A percentile compares a stretch with the other conserved stretches of the same genome.
Evolutionary conservation across 139 green algal species (phyloP).

Genomic region (Gonium pectorale): DNA sequence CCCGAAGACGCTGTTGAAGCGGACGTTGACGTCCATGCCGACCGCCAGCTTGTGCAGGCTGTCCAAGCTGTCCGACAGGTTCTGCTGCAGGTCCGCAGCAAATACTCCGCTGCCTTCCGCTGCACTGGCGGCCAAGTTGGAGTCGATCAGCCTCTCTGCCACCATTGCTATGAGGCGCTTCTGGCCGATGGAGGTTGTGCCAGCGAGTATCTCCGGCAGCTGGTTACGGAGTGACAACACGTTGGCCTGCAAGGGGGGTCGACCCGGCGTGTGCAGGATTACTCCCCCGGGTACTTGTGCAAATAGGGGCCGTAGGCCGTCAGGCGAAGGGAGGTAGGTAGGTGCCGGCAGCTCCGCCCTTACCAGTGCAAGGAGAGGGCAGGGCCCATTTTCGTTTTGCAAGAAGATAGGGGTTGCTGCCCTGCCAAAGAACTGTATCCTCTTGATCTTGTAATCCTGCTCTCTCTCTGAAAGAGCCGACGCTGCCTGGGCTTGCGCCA

Average conservation of each 20-base stretch:
- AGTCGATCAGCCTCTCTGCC: slow-evolving; percentile 84
- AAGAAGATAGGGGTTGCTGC: slow-evolving; percentile 75
- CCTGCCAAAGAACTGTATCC: slow-evolving; percentile 59
- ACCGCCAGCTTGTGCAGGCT: slow-evolving; percentile 65
- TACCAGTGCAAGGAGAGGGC: slow-evolving; percentile 90
- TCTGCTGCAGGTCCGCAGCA: slow-evolving; percentile 40
- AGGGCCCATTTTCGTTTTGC: slow-evolving; percentile 96
- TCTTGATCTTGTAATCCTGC: slow-evolving; percentile 49
- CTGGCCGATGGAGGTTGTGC: slow-evolving; percentile 53
- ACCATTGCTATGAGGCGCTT: slow-evolving; percentile 78
- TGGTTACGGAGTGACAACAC: slow-evolving; percentile 83
- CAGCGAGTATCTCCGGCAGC: slow-evolving; percentile 4
- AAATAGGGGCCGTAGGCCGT: too few relatives aligned
- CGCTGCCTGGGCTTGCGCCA: too few relatives aligned
- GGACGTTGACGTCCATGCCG: slow-evolving; percentile 96
- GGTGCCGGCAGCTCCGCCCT: neutral
- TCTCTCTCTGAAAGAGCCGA: neutral
- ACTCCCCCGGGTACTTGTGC: too few relatives aligned
- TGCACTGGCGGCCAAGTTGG: slow-evolving; percentile 35
- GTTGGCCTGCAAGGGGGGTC: slow-evolving; percentile 65
- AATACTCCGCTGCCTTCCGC: neutral
- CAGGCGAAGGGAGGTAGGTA: too few relatives aligned
- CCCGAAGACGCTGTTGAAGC: slow-evolving; percentile 46
- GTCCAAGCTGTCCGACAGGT: slow-evolving; percentile 59
- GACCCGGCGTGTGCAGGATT: too few relatives aligned